phyloP scores from a whole-genome alignment of 768 basidiomycete genomes.

The Phaeolepiota aurea region DNA sequence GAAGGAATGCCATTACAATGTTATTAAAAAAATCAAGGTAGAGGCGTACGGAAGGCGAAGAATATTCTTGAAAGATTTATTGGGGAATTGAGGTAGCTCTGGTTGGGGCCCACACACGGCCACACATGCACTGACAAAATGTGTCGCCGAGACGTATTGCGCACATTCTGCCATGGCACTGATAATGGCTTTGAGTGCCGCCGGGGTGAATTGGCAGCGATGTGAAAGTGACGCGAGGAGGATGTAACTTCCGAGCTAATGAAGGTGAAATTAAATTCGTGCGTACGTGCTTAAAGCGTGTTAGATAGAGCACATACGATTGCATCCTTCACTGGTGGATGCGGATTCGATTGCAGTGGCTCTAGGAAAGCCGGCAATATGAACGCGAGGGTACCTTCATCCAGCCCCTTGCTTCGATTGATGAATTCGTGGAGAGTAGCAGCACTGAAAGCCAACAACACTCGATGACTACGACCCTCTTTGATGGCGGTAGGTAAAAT shows the following conservation, averaged over 20 bases:
- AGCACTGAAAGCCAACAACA: conserved; percentile 76
- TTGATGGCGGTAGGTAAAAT: conserved; percentile 57
- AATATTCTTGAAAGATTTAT: conserved; percentile 30
- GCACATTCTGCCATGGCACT: conserved; percentile 44
- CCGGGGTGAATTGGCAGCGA: conserved; percentile 47
- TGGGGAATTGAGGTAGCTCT: conserved; percentile 37
- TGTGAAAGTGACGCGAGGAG: conserved; percentile 64
- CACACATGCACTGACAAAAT: conserved; percentile 58
- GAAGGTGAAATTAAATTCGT: neutral
- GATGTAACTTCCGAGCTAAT: conserved; percentile 65
- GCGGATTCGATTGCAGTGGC: conserved; percentile 36
- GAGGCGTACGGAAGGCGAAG: conserved; percentile 40
- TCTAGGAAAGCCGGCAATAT: conserved; percentile 57
- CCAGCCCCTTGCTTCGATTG: conserved; percentile 41
- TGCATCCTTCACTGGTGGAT: conserved; percentile 37
- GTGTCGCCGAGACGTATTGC: conserved; percentile 36
- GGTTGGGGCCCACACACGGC: conserved; percentile 61
- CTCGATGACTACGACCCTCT: conserved; percentile 47
- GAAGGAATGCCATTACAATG: conserved; percentile 2
- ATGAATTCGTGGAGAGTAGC: conserved; percentile 77
- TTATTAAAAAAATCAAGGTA: neutral
- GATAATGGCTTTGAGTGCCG: conserved; percentile 55
- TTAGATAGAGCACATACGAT: conserved; percentile 30
- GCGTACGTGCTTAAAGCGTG: neutral
- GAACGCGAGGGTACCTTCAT: conserved; percentile 60